Evolutionary conservation across 2,329 filamentous ascomycete genomes (phyloP).

Genomic region (Colletotrichum chrysophilum): DNA sequence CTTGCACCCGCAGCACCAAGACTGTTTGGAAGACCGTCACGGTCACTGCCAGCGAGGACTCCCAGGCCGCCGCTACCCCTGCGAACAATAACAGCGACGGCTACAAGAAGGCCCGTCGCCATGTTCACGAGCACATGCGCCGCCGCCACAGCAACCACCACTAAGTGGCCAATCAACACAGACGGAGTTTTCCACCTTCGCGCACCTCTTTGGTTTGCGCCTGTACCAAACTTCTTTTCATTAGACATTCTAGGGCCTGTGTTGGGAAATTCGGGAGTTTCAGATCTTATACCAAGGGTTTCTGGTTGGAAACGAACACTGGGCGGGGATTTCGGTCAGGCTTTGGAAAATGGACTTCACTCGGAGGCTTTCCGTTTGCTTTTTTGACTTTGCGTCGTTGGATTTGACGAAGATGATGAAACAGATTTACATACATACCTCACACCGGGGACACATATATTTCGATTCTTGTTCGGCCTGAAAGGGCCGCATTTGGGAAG

Average conservation of each 20-base stretch:
- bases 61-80: slow-evolving; percentile 17
- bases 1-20: slow-evolving; percentile 32
- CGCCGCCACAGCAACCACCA: slow-evolving; percentile 36
- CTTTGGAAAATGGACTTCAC: neutral
- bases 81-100: slow-evolving; percentile 12
- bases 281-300: slow-evolving; percentile 6
- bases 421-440: slow-evolving; percentile 5
- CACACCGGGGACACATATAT: neutral
- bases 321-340: neutral
- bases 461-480: slow-evolving; percentile 9
- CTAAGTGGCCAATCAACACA: slow-evolving; percentile 20
- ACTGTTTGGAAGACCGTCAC: slow-evolving; percentile 53
- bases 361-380: neutral
- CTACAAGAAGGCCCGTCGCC: slow-evolving; percentile 35
- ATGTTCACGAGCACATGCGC: slow-evolving; percentile 40
- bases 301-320: neutral
- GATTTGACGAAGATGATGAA: slow-evolving; percentile 18
- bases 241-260: slow-evolving; percentile 21
- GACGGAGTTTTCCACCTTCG: neutral
- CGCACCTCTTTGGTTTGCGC: neutral
- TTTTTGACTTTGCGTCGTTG: neutral
- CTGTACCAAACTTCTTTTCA: slow-evolving; percentile 20
- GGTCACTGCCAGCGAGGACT: slow-evolving; percentile 52
- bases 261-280: slow-evolving; percentile 1
- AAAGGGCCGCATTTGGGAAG: slow-evolving; percentile 10